Percentiles rank a stretch among this genome's conserved stretches.
phyloP scores from a whole-genome alignment of 148 eudicot species.

The Talinum fruticosum region DNA sequence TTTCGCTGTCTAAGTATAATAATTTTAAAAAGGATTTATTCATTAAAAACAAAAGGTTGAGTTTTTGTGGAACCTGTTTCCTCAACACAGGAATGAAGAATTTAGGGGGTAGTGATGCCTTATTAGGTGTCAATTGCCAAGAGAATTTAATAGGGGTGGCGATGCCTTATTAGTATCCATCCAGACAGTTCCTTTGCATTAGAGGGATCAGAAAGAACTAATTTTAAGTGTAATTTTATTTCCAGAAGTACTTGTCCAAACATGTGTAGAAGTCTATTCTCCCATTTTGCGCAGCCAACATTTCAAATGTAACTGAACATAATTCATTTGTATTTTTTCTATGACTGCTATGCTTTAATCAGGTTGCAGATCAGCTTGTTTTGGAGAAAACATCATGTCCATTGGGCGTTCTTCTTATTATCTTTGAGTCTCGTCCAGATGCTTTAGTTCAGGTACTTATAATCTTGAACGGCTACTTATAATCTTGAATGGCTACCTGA shows the following conservation, averaged over 20 bases:
- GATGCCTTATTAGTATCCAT: no score
- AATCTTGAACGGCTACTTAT: neutral
- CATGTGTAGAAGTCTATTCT: neutral
- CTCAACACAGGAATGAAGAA: neutral
- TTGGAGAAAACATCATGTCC: slow-evolving; percentile 87
- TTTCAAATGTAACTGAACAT: neutral
- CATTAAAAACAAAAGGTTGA: neutral
- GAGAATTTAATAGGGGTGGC: no score
- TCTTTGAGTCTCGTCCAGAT: slow-evolving; percentile 97
- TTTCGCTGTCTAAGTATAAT: neutral
- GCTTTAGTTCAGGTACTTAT: slow-evolving; percentile 87
- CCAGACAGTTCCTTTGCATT: neutral
- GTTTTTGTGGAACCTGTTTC: neutral
- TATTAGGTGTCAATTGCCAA: no score
- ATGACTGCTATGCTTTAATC: slow-evolving; percentile 26
- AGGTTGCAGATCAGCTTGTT: slow-evolving; percentile 81
- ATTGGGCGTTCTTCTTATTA: slow-evolving; percentile 87
- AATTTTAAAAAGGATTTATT: neutral
- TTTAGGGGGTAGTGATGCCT: neutral
- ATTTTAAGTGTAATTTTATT: neutral
- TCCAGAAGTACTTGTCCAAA: neutral
- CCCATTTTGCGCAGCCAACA: neutral
- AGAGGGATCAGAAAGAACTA: neutral
- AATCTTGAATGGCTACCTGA: neutral
- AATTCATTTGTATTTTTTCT: neutral